Percentiles rank a stretch among this genome's conserved stretches.
Evolutionary conservation across 768 basidiomycete species (phyloP).

Genomic region (Suillus subalutaceus): DNA sequence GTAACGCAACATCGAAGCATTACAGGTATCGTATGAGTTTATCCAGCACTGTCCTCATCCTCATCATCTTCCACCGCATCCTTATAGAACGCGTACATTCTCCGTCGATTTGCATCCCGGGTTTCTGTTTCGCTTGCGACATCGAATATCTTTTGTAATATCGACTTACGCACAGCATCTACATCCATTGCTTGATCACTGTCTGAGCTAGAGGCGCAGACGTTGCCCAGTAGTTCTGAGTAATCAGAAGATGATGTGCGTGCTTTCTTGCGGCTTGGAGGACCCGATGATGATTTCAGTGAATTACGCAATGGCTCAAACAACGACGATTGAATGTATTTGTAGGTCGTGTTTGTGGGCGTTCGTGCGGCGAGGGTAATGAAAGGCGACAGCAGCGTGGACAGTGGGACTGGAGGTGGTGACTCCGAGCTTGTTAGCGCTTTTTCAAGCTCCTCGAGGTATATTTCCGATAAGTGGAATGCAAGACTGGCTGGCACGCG

Average conservation of each 20-base stretch:
- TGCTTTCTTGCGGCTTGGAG: slow-evolving; percentile 50
- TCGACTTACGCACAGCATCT: slow-evolving; percentile 47
- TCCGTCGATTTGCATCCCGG: slow-evolving; percentile 77
- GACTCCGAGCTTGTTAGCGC: slow-evolving; percentile 38
- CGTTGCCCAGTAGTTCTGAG: slow-evolving; percentile 52
- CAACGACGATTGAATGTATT: slow-evolving; percentile 69
- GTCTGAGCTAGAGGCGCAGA: slow-evolving; percentile 48
- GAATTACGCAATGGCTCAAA: slow-evolving; percentile 70
- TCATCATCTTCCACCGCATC: slow-evolving; percentile 53
- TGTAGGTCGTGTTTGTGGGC: slow-evolving; percentile 62
- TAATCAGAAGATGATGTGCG: slow-evolving; percentile 45
- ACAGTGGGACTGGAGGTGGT: slow-evolving; percentile 48
- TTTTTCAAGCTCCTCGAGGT: slow-evolving; percentile 87
- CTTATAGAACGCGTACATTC: slow-evolving; percentile 83
- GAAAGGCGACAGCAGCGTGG: slow-evolving; percentile 69
- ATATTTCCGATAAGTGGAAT: slow-evolving; percentile 89
- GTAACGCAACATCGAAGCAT: not conserved
- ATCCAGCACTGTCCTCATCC: slow-evolving; percentile 35
- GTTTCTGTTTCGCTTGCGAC: slow-evolving; percentile 75
- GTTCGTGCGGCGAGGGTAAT: slow-evolving; percentile 72
- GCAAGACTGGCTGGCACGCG: slow-evolving; percentile 78
- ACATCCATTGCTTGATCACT: slow-evolving; percentile 41
- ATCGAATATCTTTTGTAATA: slow-evolving; percentile 70
- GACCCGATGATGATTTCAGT: slow-evolving; percentile 40
- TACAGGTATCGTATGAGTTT: slow-evolving; percentile 11